Base-by-base conservation (phyloP, 495 filamentous ascomycete genomes). In the Penicillium manginii region DNA sequence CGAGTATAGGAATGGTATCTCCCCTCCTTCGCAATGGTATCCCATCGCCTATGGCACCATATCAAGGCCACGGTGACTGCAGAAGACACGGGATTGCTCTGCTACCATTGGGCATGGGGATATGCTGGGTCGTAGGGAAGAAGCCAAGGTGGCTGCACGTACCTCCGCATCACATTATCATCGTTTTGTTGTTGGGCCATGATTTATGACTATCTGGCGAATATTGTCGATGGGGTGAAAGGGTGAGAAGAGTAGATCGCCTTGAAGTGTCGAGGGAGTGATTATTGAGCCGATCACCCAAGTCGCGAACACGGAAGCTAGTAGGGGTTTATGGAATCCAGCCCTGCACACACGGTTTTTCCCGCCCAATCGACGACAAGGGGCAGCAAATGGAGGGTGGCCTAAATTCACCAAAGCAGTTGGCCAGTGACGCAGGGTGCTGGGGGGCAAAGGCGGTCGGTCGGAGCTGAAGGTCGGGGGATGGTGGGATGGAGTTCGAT, bases 131-230 rank as follows among this genome's bases (percentile, higher is more conserved):
- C 47, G 21, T 37, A 43, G 17, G 21, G 32, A 46, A 40, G 26
- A 32, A 55, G 26, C 2, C 8, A 43, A 32, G 45, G 7, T 52
- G 50, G 55, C 51, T 54, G 61, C 57, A 78, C 81, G 57, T 84
- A 89, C 86, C 86, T 85, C 81, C 86, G 84, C 80, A 89, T 89
- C 37, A 87, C 85, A 83, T 89, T 89, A 59, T 86, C 83, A 43
- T 72, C 76, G 11, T 47, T 47, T 64, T 78, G 78, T 71, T 81
- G 83, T 72, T 87, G 84, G 43, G 84, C 81, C 84, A 86, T 86
- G 66, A 37, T 66, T 71, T 55, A 62, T 43, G 15, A n/a, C 7
- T 43, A 43, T 43, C 40, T 17, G 40, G 15, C 40, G 17, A 8
- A 43, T 43, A 43, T 43, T n/a, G 40, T 9, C 10, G 40, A 19